Evolutionary conservation across 78 protist species (phyloP).

Genomic region (Trichosphaerium sp.): DNA sequence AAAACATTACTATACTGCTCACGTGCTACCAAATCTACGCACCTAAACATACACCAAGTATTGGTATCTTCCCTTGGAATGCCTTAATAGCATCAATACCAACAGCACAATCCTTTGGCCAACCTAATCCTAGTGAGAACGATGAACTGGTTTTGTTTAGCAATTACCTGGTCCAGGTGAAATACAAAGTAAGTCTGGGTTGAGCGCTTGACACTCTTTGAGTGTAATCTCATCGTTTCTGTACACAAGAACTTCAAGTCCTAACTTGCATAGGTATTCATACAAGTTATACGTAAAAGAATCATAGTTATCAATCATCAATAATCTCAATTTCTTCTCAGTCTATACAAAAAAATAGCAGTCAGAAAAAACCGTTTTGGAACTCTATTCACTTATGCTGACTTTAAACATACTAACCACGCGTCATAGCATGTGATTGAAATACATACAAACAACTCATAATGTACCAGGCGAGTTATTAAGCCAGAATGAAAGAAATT

Average conservation of each 20-base stretch:
- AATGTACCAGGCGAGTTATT: too few species aligned
- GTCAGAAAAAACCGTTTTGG: too few species aligned
- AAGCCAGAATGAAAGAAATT: too few species aligned
- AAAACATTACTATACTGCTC: too few species aligned
- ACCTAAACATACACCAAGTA: background rate
- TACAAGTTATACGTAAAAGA: constrained; percentile 45
- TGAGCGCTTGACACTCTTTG: constrained; percentile 3
- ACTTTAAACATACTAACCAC: too few species aligned
- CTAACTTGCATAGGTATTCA: constrained; percentile 25
- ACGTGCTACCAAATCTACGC: too few species aligned
- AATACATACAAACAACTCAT: too few species aligned
- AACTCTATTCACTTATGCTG: too few species aligned
- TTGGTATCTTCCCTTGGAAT: constrained; percentile 13
- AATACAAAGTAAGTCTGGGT: background rate
- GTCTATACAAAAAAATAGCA: too few species aligned
- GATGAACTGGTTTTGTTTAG: background rate
- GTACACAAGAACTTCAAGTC: constrained; percentile 29
- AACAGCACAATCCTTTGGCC: constrained; percentile 23
- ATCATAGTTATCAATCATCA: constrained; percentile 53
- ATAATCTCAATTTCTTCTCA: background rate
- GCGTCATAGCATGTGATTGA: too few species aligned
- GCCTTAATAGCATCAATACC: constrained; percentile 4
- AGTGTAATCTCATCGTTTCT: constrained; percentile 33
- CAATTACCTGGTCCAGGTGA: constrained; percentile 6
- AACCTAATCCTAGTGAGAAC: constrained; percentile 36